A percentile compares a stretch with the other conserved stretches of the same genome.
Evolutionary conservation across 176 grass and related monocot species (phyloP).

Genomic region (Carex parvula): DNA sequence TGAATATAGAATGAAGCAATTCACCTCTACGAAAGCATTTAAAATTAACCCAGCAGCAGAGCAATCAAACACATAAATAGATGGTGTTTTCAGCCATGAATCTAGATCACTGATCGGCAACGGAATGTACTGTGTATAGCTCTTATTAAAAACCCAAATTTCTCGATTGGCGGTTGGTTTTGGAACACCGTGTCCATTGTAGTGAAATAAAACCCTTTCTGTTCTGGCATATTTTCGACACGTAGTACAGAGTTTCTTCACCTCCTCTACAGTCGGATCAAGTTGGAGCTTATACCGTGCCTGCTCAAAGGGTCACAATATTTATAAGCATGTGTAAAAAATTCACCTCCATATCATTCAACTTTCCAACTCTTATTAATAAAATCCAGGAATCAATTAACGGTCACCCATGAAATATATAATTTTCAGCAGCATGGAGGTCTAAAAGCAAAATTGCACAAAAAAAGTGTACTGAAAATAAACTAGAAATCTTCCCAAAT

Average conservation of each 20-base stretch:
- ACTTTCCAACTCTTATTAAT: background rate
- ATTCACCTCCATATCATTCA: background rate
- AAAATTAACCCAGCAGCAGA: conserved; percentile 85
- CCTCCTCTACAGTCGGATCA: conserved; percentile 91
- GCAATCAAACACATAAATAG: conserved; percentile 98
- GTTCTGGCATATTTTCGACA: conserved; percentile 97
- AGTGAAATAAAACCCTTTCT: conserved; percentile 98
- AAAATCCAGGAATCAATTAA: background rate
- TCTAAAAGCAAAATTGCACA: background rate
- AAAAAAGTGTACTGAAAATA: background rate
- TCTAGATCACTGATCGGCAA: conserved; percentile 90
- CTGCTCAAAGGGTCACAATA: conserved; percentile 28
- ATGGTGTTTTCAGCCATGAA: conserved; percentile 94
- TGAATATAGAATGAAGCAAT: conserved; percentile 14
- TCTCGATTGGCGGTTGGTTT: conserved; percentile 92
- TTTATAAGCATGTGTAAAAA: background rate
- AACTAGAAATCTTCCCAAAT: background rate
- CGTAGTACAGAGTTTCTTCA: conserved; percentile 93
- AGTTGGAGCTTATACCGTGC: conserved; percentile 90
- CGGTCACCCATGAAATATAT: background rate
- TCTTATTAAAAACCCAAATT: conserved; percentile 99
- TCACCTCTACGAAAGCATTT: conserved; percentile 88
- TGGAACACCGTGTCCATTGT: conserved; percentile 96
- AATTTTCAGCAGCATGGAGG: background rate
- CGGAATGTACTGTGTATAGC: conserved; percentile 97